Evolutionary conservation across 768 basidiomycete species (phyloP).

Genomic region (Fibroporia radiculosa): DNA sequence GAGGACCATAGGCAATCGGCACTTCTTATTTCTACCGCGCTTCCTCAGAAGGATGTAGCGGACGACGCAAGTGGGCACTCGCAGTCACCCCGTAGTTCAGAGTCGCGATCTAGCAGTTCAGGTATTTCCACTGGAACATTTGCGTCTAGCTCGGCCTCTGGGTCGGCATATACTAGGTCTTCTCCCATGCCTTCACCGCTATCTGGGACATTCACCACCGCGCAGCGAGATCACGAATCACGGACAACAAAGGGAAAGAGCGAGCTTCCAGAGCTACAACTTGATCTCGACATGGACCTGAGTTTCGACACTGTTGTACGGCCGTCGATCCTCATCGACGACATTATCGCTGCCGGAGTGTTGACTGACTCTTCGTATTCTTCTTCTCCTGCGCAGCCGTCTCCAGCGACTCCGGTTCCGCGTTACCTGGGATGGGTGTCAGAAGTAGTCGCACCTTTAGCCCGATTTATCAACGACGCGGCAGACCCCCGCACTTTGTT

Average conservation of each 20-base stretch:
- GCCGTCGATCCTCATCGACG: slow-evolving; percentile 18
- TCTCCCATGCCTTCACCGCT: slow-evolving; percentile 19
- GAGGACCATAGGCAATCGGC: neutral
- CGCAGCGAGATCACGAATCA: slow-evolving; percentile 5
- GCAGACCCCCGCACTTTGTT: slow-evolving; percentile 60
- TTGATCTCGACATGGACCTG: slow-evolving; percentile 2
- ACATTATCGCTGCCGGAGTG: slow-evolving; percentile 7
- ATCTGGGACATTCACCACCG: slow-evolving; percentile 11
- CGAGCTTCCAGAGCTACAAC: slow-evolving; percentile 10
- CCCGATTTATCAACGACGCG: slow-evolving; percentile 54
- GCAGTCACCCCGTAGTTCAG: neutral
- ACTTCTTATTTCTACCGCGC: neutral
- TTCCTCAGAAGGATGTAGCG: neutral
- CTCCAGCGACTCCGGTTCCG: slow-evolving; percentile 37
- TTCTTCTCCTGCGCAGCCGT: slow-evolving; percentile 14
- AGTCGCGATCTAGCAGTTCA: slow-evolving; percentile 2
- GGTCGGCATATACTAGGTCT: slow-evolving; percentile 11
- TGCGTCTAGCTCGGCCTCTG: slow-evolving; percentile 4
- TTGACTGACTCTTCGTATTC: slow-evolving; percentile 18
- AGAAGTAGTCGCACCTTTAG: slow-evolving; percentile 48
- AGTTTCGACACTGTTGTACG: slow-evolving; percentile 4
- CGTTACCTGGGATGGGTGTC: slow-evolving; percentile 60
- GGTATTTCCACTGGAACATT: slow-evolving; percentile 1
- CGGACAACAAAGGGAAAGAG: slow-evolving; percentile 12
- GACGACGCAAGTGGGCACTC: neutral